These are phyloP conservation scores for Vigna hirtella DNA, from an alignment of 306 rosid genomes.

Conservation along the genomic window DNA sequence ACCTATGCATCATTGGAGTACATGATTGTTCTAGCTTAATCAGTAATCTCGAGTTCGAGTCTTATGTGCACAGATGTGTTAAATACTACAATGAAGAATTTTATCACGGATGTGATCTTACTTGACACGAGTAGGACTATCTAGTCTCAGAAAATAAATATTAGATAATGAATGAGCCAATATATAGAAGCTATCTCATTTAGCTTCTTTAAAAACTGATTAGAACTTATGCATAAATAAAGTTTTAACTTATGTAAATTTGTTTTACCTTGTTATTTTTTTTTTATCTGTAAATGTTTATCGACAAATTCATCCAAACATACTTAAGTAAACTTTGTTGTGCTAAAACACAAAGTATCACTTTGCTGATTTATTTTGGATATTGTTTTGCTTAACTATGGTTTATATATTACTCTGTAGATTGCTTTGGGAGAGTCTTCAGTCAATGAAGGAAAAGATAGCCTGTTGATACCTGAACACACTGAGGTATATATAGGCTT, in stretches of 20 bases:
- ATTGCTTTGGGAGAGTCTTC: conserved; percentile 63
- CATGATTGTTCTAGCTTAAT: background rate
- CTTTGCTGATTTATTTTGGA: conserved; percentile 5
- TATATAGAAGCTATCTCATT: background rate
- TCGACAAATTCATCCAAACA: background rate
- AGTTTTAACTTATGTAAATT: background rate
- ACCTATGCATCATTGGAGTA: background rate
- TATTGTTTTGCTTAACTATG: conserved; percentile 14
- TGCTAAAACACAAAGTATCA: background rate
- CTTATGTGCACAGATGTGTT: background rate
- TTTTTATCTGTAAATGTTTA: background rate
- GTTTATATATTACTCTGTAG: conserved; percentile 48
- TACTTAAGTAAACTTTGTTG: background rate
- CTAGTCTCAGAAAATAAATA: background rate
- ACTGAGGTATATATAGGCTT: conserved; percentile 60
- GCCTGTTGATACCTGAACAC: conserved; percentile 74
- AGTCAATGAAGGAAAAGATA: conserved; percentile 73
- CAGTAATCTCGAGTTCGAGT: background rate
- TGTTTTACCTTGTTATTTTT: background rate
- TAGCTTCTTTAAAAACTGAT: background rate
- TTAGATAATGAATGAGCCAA: background rate
- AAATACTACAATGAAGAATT: background rate
- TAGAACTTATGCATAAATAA: background rate
- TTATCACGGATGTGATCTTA: background rate
- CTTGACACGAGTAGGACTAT: background rate